Evolutionary conservation across 306 rosid genomes (phyloP).

Genomic region (Aeschynomene evenia): DNA sequence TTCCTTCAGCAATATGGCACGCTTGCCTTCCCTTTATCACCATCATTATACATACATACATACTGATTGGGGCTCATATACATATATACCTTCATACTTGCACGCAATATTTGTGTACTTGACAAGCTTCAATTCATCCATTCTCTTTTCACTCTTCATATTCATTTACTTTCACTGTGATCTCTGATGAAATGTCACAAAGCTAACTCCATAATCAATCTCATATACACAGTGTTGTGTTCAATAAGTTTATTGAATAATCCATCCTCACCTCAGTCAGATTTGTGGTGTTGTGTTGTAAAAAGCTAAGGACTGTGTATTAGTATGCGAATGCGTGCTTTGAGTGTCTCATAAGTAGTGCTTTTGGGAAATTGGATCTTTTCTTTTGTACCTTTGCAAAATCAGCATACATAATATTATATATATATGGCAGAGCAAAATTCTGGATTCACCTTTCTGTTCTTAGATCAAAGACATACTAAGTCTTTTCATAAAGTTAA

Average conservation of each 20-base stretch:
- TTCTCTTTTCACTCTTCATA: neutral
- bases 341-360: neutral
- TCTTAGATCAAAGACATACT: no score
- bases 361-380: slow-evolving; percentile 4
- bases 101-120: slow-evolving; percentile 29
- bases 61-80: slow-evolving; percentile 24
- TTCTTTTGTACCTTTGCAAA: slow-evolving; percentile 29
- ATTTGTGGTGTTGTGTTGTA: neutral
- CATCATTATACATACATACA: slow-evolving; percentile 27
- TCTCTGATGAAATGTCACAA: slow-evolving; percentile 10
- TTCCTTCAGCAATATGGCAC: no score
- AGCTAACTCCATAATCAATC: neutral
- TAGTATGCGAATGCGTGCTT: neutral
- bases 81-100: slow-evolving; percentile 33
- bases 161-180: neutral
- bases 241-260: neutral
- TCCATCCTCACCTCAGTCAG: no score
- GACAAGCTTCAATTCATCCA: neutral
- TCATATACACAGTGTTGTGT: neutral
- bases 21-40: slow-evolving; percentile 15
- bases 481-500: no score
- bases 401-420: no score
- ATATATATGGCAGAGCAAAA: no score
- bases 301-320: neutral
- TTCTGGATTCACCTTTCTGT: no score